Evolutionary conservation across 495 filamentous ascomycete species (phyloP), one percentile per base, ranked within the genome.

Genomic region (Clavariopsis aquatica): DNA sequence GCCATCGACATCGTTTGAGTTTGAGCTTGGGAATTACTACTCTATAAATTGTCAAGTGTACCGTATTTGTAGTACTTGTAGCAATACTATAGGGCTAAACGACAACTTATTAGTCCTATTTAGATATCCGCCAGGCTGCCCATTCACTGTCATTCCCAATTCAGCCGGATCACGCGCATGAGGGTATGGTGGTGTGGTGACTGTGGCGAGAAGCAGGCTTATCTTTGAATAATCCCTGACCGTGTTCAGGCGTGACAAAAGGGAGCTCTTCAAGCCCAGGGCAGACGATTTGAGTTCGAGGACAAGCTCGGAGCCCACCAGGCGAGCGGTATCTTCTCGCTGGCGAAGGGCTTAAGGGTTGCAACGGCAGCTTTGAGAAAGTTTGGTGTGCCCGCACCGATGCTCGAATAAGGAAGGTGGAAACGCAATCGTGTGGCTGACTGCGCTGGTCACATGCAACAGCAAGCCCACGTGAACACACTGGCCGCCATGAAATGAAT

Each of bases 121-220:
- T 36, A 36, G 31, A 36, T 36, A n/a, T n/a, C n/a, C n/a, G n/a
- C n/a, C 31, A 36, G 31, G 13, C 31, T 36, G 31, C 31, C 13
- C 31, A 36, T 36, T 6, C 6, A 47, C 22, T 47, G 13, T 36
- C 31, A 17, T 23, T 56, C 19, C 34, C 29, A 41, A 19, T 41
- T 7, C 53, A 12, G n/a, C 20, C n/a, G 53, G 31, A 24, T 19
- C 36, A 41, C 24, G 53, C 8, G 53, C 12, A 34, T 19, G 26
- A 19, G 2, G 29, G 6, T 49, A 52, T 56, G 28, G 26, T 64
- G 60, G 60, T 64, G 60, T 64, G 60, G 38, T 64, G 60, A 56
- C 52, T 64, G 60, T 64, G 60, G 60, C 60, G 31, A 64, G n/a
- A 31, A 8, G 5, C 7, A 49, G 17, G 29, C 23, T 31, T 24